Evolutionary conservation across 2,329 filamentous ascomycete species (phyloP).

Genomic region (Fusarium clavum): DNA sequence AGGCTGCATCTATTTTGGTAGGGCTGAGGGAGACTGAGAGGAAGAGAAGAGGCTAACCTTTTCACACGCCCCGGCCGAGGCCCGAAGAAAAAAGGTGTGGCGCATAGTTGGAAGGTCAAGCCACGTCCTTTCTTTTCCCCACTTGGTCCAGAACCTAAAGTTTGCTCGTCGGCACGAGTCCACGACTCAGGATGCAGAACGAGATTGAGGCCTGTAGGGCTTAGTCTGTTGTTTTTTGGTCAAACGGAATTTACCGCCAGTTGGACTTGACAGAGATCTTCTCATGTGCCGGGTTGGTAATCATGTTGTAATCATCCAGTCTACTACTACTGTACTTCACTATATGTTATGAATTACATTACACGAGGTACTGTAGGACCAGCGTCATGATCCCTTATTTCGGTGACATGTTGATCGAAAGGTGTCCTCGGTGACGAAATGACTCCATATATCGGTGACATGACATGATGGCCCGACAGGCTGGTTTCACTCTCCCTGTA

Average conservation of each 20-base stretch:
- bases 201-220: constrained; percentile 24
- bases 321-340: not conserved
- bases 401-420: constrained; percentile 11
- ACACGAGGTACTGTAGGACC: not conserved
- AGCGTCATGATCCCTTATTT: constrained; percentile 3
- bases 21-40: constrained; percentile 16
- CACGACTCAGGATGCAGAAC: constrained; percentile 27
- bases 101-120: not conserved
- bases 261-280: constrained; percentile 2
- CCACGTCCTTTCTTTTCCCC: constrained; percentile 7
- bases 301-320: constrained; percentile 27
- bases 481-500: constrained; percentile 25
- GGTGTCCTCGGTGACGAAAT: constrained; percentile 8
- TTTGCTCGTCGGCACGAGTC: constrained; percentile 1
- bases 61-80: not conserved
- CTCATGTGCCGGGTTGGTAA: constrained; percentile 32
- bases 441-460: constrained; percentile 24
- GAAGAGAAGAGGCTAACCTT: not conserved
- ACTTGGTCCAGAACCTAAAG: constrained; percentile 20
- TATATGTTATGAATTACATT: constrained; percentile 3
- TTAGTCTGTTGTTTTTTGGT: constrained; percentile 19
- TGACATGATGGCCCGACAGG: constrained; percentile 21
- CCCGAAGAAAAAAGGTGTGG: constrained; percentile 12
- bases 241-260: constrained; percentile 8
- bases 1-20: constrained; percentile 5